These are phyloP conservation scores for Pecoramyces ruminantium DNA, from an alignment of 192 early-diverging fungal species.

Conservation along the genomic window DNA sequence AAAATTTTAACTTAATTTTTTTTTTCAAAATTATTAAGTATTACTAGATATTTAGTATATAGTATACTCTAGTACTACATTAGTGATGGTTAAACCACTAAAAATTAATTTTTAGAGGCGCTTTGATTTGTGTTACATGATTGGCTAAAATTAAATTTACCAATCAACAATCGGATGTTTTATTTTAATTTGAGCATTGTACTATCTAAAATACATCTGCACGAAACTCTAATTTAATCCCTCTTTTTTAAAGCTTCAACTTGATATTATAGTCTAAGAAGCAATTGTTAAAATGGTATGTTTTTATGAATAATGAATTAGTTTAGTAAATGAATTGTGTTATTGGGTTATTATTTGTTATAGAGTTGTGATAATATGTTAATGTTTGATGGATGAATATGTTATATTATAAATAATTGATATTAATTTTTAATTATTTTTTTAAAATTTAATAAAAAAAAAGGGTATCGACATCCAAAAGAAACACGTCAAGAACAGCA, in stretches of 20 bases:
- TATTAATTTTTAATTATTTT: too few relatives aligned
- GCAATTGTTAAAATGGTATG: background rate
- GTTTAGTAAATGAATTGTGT: too few relatives aligned
- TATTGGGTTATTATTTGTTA: too few relatives aligned
- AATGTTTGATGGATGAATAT: too few relatives aligned
- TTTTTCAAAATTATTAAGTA: too few relatives aligned
- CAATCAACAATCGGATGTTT: background rate
- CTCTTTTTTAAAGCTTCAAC: background rate
- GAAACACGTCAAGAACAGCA: conserved; percentile 91
- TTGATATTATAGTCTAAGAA: background rate
- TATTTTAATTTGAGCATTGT: background rate
- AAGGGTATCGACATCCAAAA: conserved; percentile 93
- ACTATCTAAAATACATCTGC: background rate
- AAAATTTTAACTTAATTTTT: too few relatives aligned
- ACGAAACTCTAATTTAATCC: background rate
- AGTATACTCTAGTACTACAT: too few relatives aligned
- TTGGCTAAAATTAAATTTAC: background rate
- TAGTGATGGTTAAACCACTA: background rate
- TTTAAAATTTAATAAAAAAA: too few relatives aligned
- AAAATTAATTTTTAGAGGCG: background rate
- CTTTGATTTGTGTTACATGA: background rate
- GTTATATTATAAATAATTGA: too few relatives aligned
- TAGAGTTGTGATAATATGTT: too few relatives aligned
- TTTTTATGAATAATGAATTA: background rate
- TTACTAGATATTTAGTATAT: too few relatives aligned